Evolutionary conservation across 2,329 filamentous ascomycete species (phyloP), one percentile per base, ranked within the genome.

Genomic region (Thermothelomyces thermophilus): DNA sequence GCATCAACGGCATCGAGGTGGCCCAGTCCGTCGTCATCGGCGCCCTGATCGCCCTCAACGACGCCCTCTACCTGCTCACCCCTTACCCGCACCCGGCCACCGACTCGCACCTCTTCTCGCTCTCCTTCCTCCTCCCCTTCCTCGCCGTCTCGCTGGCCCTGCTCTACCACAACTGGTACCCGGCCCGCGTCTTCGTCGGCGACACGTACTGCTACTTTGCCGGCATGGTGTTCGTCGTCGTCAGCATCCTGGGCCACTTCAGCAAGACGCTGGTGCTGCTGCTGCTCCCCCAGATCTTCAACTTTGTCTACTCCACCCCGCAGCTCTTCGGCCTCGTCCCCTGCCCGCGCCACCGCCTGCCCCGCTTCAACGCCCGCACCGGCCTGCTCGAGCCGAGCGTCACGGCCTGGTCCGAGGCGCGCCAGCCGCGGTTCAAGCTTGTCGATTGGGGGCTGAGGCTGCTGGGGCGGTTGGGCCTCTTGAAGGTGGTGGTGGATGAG

Each of bases 181-280:
- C 93, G 0, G 89, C 91, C 20, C 84, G 83, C 61, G 93, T 97
- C 9, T 98, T 98, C 63, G 91, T 97, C 9, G 93, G 93, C 49
- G 93, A 98, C 69, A 98, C 93, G 3, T 98, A 97, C 76, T 98
- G 93, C 77, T 98, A 98, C 72, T 96, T 98, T 68, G 93, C 93
- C 0, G 93, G 93, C 58, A 98, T 98, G 90, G 87, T 97, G 34
- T 98, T 98, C 66, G 93, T 91, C 47, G 90, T 96, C 39, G 93
- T 97, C 57, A 90, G 89, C 56, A 97, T 98, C 63, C 77, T 96
- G 46, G 93, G 93, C 20, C 93, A 98, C 72, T 98, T 98, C 72
- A 94, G 87, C 73, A 98, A 98, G 72, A 98, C 93, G 1, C 77
- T 98, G 40, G 79, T 95, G 49, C 79, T 98, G 44, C 76, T 98